Evolutionary conservation across 306 rosid genomes (phyloP).

Genomic region (Acacia acuminata): DNA sequence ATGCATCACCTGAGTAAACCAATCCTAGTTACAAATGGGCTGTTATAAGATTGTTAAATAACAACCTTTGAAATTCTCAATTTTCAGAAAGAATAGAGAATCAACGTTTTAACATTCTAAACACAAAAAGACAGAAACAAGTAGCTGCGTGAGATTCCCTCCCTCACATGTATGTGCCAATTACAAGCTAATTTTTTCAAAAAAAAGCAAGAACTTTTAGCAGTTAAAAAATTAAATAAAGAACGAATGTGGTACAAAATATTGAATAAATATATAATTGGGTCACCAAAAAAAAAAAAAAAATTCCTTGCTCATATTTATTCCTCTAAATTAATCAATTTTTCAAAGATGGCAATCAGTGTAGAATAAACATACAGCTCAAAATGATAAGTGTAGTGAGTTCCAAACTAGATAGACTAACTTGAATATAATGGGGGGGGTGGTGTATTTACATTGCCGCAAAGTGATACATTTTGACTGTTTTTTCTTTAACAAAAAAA

Average conservation of each 20-base stretch:
- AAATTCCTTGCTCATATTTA: neutral
- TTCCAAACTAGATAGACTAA: neutral
- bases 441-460: neutral
- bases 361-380: neutral
- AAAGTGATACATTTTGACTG: neutral
- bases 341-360: neutral
- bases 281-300: neutral
- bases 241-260: neutral
- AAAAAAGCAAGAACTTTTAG: neutral
- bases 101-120: slow-evolving; percentile 16
- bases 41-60: slow-evolving; percentile 2
- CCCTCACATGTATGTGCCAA: neutral
- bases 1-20: slow-evolving; percentile 89
- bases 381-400: neutral
- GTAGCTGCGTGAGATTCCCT: slow-evolving; percentile 6
- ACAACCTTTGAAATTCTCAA: neutral
- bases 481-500: neutral
- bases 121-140: slow-evolving; percentile 21
- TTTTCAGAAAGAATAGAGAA: slow-evolving; percentile 6
- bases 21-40: slow-evolving; percentile 61
- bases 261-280: neutral
- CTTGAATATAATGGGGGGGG: neutral
- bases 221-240: neutral
- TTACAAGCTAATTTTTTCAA: neutral
- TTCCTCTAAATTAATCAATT: neutral